Base-by-base conservation (phyloP, 352 stramenopile genomes). In the Phytopythium vexans region DNA sequence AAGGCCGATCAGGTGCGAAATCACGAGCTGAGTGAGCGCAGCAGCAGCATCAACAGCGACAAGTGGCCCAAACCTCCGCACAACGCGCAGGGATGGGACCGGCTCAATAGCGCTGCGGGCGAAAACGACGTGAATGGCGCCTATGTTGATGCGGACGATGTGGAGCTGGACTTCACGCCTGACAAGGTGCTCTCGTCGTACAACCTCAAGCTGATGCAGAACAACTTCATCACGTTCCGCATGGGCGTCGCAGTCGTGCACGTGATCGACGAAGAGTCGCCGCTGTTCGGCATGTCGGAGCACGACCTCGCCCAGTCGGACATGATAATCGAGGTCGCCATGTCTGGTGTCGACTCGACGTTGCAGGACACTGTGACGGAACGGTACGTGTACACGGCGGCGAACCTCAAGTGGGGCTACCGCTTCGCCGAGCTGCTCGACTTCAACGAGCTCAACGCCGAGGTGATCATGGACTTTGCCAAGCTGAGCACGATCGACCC, bases 181-280 rank as follows among this genome's bases (percentile, higher is more conserved):
- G 68, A 60, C 34, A 77, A 84, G 54, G 65, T 82, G 36, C 54
- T 92, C 0, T 79, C 76, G 32, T 89, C 78, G 48, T 90, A 92
- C 63, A 86, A 90, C 27, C 70, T 94, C 49, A 81, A 85, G 50
- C 58, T 94, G 27, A 37, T 88, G 53, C 83, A 92, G 38, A 85
- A 88, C 60, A 91, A 91, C 40, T 94, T 92, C 38, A 90, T 94
- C 53, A 91, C 82, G 36, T 92, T 94, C 49, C 83, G 83, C 31
- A 89, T 94, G 76, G 81, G 79, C 37, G 63, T 94, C 15, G 81
- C 82, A 3, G 75, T 90, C 7, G 81, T 94, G 35, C 83, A 94
- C 34, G 60, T 94, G 15, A 89, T 94, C 44, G 75, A 89, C 41
- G 77, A 77, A 45, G 68, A 68, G 35, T 89, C 75, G 48, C 84